A percentile compares a stretch with the other conserved stretches of the same genome.
phyloP scores from a whole-genome alignment of 208 protist genomes.

The Acanthamoeba triangularis region DNA sequence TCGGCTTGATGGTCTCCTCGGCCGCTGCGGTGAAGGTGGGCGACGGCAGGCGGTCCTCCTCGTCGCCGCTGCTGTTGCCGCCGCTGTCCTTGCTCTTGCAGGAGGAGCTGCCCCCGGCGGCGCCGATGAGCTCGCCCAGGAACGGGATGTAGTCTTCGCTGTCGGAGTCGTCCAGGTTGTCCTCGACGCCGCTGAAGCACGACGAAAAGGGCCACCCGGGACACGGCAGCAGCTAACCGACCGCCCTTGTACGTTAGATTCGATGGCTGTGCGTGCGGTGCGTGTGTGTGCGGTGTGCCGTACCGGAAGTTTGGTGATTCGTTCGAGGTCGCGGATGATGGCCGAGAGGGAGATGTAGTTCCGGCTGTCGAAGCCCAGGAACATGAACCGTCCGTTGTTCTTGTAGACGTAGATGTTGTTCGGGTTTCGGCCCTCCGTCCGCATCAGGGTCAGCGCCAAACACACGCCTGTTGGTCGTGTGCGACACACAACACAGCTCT shows the following conservation, averaged over 20 bases:
- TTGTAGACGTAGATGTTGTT: slow-evolving; percentile 72
- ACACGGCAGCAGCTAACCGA: slow-evolving; percentile 38
- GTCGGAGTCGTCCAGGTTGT: slow-evolving; percentile 68
- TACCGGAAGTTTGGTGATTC: background rate
- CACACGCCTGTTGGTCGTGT: background rate
- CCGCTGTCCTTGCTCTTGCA: background rate
- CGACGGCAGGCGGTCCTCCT: background rate
- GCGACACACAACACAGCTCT: no score
- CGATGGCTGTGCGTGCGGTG: background rate
- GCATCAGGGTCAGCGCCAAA: slow-evolving; percentile 19
- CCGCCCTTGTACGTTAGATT: background rate
- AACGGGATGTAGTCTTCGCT: slow-evolving; percentile 67
- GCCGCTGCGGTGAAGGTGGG: background rate
- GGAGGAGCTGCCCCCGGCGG: background rate
- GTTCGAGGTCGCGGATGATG: slow-evolving; percentile 39
- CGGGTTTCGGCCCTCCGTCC: background rate
- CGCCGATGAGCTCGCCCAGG: slow-evolving; percentile 50
- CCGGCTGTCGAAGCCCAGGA: slow-evolving; percentile 57
- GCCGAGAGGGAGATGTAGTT: slow-evolving; percentile 47
- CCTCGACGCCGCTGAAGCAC: slow-evolving; percentile 52
- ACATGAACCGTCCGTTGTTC: slow-evolving; percentile 36
- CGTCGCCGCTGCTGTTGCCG: background rate
- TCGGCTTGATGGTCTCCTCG: background rate
- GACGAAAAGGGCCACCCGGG: slow-evolving; percentile 54
- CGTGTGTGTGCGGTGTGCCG: background rate